phyloP scores from a whole-genome alignment of 768 basidiomycete genomes.

The Leccinum broughii region DNA sequence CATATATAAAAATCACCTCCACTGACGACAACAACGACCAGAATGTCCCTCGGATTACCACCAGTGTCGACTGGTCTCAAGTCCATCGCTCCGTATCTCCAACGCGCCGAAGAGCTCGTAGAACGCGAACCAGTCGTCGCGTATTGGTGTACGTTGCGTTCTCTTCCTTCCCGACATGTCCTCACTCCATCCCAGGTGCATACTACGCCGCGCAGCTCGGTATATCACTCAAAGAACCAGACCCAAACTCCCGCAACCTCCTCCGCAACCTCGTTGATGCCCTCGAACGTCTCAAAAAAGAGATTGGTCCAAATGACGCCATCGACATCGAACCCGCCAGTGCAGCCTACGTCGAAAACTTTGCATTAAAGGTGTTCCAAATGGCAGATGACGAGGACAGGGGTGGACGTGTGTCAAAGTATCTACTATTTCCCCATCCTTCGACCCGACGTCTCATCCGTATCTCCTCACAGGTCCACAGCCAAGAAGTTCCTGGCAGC shows the following conservation, averaged over 20 bases:
- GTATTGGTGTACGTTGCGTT: constrained; percentile 83
- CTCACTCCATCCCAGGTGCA: constrained; percentile 53
- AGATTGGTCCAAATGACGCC: constrained; percentile 74
- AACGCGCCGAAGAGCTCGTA: constrained; percentile 86
- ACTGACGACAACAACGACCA: not conserved
- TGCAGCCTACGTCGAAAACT: constrained; percentile 92
- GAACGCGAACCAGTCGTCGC: constrained; percentile 82
- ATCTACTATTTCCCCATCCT: constrained; percentile 18
- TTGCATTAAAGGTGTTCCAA: constrained; percentile 86
- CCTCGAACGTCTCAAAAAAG: constrained; percentile 79
- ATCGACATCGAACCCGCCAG: constrained; percentile 81
- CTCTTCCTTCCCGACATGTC: not conserved
- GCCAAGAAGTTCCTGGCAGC: constrained; percentile 95
- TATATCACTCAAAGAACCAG: constrained; percentile 71
- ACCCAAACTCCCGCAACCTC: constrained; percentile 59
- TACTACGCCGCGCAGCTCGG: constrained; percentile 92
- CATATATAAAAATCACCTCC: not conserved
- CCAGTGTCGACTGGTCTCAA: constrained; percentile 62
- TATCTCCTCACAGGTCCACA: constrained; percentile 60
- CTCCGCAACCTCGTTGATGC: constrained; percentile 72
- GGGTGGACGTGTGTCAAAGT: constrained; percentile 74
- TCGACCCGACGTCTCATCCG: constrained; percentile 6
- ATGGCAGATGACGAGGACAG: constrained; percentile 92
- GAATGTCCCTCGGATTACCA: constrained; percentile 54
- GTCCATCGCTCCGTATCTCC: constrained; percentile 74